Conservation (phyloP, 164 flowering plant species). For the Litsea cubeba region DNA sequence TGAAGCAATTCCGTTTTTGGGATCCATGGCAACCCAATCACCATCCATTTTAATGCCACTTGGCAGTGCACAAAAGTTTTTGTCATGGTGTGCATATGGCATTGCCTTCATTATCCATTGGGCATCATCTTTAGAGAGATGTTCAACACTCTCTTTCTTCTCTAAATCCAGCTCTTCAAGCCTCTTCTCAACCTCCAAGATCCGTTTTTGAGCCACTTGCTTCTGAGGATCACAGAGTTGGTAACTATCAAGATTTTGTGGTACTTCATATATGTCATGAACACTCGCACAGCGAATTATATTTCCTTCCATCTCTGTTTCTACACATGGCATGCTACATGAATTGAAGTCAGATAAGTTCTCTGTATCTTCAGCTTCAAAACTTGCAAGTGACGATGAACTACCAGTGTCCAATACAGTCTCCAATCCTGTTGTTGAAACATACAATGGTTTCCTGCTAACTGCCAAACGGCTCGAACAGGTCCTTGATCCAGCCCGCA, state of each 20-base stretch:
- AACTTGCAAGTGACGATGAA: conserved; percentile 5
- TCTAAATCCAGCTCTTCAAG: conserved; percentile 29
- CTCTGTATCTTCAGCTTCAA: conserved; percentile 7
- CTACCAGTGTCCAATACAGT: conserved; percentile 10
- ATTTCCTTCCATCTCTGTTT: conserved; percentile 16
- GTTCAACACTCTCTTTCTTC: conserved; percentile 10
- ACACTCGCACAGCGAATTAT: conserved; percentile 22
- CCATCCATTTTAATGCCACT: conserved; percentile 16
- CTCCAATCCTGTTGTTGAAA: conserved; percentile 12
- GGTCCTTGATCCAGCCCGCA: conserved; percentile 14
- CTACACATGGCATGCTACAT: background rate
- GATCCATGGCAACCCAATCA: conserved; percentile 15
- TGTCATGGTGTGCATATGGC: conserved; percentile 15
- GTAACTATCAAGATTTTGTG: conserved; percentile 21
- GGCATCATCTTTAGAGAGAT: conserved; percentile 19
- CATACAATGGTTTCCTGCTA: conserved; percentile 8
- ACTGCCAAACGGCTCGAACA: conserved; percentile 14
- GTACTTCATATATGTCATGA: conserved; percentile 74
- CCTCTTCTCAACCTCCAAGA: conserved; percentile 24
- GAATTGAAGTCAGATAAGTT: background rate
- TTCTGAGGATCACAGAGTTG: conserved; percentile 9
- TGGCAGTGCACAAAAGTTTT: conserved; percentile 13
- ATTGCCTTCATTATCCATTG: conserved; percentile 25
- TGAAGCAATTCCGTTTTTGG: conserved; percentile 14
- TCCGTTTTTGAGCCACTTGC: conserved; percentile 16